These are phyloP conservation scores for Pseudogymnoascus sp. DNA, from an alignment of 2,329 filamentous ascomycete genomes.

Conservation along the genomic window DNA sequence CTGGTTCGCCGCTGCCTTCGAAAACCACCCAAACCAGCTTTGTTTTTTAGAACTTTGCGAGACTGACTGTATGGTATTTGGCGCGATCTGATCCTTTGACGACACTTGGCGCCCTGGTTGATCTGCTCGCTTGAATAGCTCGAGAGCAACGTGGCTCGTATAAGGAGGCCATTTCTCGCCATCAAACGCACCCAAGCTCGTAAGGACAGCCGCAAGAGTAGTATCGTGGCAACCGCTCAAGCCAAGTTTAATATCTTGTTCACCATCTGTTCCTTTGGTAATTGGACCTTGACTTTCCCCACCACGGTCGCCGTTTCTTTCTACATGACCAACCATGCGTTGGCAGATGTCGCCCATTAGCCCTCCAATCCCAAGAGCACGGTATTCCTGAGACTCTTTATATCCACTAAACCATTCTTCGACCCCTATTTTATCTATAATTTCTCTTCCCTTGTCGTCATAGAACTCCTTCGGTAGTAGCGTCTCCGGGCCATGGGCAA, in stretches of 20 bases:
- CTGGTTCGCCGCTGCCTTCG: constrained; percentile 14
- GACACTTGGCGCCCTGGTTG: constrained; percentile 22
- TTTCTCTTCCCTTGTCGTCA: constrained; percentile 60
- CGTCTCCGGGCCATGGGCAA: constrained; percentile 75
- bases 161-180: constrained; percentile 79
- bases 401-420: constrained; percentile 95
- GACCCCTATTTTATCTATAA: constrained; percentile 65
- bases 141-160: constrained; percentile 83
- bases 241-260: constrained; percentile 59
- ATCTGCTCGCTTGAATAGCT: constrained; percentile 64
- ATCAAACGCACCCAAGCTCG: constrained; percentile 72
- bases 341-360: constrained; percentile 77
- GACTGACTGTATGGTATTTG: constrained; percentile 2
- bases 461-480: constrained; percentile 81
- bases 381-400: constrained; percentile 75
- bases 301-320: constrained; percentile 45
- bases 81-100: constrained; percentile 16
- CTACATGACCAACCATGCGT: constrained; percentile 63
- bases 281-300: constrained; percentile 31
- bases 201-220: constrained; percentile 71
- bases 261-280: constrained; percentile 37
- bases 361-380: constrained; percentile 77
- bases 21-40: constrained; percentile 23
- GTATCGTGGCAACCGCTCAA: constrained; percentile 90
- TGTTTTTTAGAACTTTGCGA: constrained; percentile 7